Evolutionary conservation across 495 filamentous ascomycete species (phyloP), one percentile per base, ranked within the genome.

Genomic region (Podospora bellae-mahoneyi): DNA sequence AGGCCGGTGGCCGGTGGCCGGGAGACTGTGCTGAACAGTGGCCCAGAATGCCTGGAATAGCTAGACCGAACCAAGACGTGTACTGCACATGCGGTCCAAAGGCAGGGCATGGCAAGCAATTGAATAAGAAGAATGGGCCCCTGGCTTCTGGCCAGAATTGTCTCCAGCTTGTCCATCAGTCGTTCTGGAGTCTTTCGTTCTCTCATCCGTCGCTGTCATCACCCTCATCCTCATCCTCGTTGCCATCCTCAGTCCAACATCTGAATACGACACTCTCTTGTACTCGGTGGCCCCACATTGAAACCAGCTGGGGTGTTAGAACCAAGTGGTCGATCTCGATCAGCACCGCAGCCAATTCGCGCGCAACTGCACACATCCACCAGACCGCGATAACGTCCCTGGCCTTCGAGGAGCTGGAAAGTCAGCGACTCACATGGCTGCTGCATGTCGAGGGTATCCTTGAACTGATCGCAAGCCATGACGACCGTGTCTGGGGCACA

Each of bases 371-470:
- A 48, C 9, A 10, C 39, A 48, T 48, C 39, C 39, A 48, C 39
- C 39, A 48, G 39, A 18, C 39, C 39, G 2, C 39, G 39, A 48
- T 48, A 48, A 48, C 39, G 39, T 57, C 64, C 68, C 68, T 34
- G 65, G 34, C 65, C 39, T 66, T 59, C 48, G 66, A 68, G 39
- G 20, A 26, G 20, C 57, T 60, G 66, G 66, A 55, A 59, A 48
- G 39, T 10, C 39, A 48, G 39, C 39, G 39, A 16, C 60, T 58
- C 60, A 55, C 54, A 70, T 67, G 64, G 56, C 62, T 55, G 9
- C 53, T 23, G 53, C 55, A 61, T n/a, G 19, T 64, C 60, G 64
- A 63, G 53, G 19, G 65, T n/a, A 60, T 44, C 18, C 60, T 54
- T 55, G 60, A 39, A 63, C 44, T 39, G 23, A 44, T 54, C 55